These are phyloP conservation scores for Kwoniella dendrophila DNA, from an alignment of 768 basidiomycete species.

Conservation along the genomic window DNA sequence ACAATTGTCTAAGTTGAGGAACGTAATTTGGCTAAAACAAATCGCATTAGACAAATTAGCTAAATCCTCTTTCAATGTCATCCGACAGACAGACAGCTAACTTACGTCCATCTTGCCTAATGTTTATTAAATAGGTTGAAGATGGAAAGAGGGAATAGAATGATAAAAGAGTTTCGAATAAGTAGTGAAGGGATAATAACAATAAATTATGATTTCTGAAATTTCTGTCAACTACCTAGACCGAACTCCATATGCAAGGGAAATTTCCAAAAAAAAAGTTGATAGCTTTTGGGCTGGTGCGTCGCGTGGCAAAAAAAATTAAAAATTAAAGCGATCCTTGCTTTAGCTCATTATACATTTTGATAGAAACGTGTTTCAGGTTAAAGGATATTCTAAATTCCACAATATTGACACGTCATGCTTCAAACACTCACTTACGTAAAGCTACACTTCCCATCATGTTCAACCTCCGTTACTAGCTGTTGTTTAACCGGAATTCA, in stretches of 20 bases:
- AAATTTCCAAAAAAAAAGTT: neutral
- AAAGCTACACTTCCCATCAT: neutral
- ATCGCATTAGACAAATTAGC: neutral
- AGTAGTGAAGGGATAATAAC: slow-evolving; percentile 2
- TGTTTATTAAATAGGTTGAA: neutral
- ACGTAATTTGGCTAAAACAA: slow-evolving; percentile 62
- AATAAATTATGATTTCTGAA: slow-evolving; percentile 11
- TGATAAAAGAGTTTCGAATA: neutral
- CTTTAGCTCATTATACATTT: neutral
- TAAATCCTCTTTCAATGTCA: neutral
- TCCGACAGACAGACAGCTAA: neutral
- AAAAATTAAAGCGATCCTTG: neutral
- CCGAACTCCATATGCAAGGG: neutral
- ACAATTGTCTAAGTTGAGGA: slow-evolving; percentile 78
- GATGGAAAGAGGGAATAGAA: slow-evolving; percentile 1
- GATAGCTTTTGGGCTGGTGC: neutral
- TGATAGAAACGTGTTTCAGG: neutral
- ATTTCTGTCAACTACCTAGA: slow-evolving; percentile 8
- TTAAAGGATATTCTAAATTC: neutral
- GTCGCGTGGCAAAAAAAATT: slow-evolving; percentile 3
- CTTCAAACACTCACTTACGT: neutral
- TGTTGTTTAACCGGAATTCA: neutral
- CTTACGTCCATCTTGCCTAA: slow-evolving; percentile 41
- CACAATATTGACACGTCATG: slow-evolving; percentile 1
- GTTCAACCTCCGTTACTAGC: neutral